phyloP scores from a whole-genome alignment of 2,329 filamentous ascomycete species.

The Nakataea oryzae region DNA sequence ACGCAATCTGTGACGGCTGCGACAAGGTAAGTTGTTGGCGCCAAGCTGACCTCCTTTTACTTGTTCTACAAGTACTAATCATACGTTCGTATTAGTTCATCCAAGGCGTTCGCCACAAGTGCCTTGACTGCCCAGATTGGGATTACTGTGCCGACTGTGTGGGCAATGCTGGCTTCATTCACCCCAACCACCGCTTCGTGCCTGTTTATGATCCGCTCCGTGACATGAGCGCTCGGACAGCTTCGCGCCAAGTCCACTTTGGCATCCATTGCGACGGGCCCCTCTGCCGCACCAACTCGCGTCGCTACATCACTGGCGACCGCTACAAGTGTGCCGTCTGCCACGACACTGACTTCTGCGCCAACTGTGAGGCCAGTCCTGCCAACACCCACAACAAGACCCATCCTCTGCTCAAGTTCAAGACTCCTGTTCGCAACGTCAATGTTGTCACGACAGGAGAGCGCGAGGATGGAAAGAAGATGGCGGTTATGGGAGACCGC shows the following conservation, averaged over 20 bases:
- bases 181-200: constrained; percentile 80
- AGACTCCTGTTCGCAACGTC: constrained; percentile 80
- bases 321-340: constrained; percentile 98
- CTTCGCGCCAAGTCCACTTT: constrained; percentile 48
- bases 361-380: constrained; percentile 82
- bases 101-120: constrained; percentile 87
- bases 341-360: constrained; percentile 90
- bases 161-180: constrained; percentile 53
- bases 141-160: constrained; percentile 82
- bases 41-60: neutral
- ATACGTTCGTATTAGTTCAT: constrained; percentile 47
- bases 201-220: constrained; percentile 60
- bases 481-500: constrained; percentile 65
- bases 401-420: constrained; percentile 96
- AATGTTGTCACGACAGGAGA: constrained; percentile 79
- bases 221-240: constrained; percentile 2
- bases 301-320: constrained; percentile 70
- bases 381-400: constrained; percentile 81
- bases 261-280: constrained; percentile 95
- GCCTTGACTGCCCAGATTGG: constrained; percentile 93
- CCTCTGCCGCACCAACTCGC: constrained; percentile 56
- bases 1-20: constrained; percentile 90
- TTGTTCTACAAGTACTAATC: neutral
- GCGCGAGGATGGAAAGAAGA: constrained; percentile 53
- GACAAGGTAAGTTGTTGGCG: constrained; percentile 38